These are phyloP conservation scores for Ochetophila trinervis DNA, from an alignment of 306 rosid genomes.

Conservation along the genomic window DNA sequence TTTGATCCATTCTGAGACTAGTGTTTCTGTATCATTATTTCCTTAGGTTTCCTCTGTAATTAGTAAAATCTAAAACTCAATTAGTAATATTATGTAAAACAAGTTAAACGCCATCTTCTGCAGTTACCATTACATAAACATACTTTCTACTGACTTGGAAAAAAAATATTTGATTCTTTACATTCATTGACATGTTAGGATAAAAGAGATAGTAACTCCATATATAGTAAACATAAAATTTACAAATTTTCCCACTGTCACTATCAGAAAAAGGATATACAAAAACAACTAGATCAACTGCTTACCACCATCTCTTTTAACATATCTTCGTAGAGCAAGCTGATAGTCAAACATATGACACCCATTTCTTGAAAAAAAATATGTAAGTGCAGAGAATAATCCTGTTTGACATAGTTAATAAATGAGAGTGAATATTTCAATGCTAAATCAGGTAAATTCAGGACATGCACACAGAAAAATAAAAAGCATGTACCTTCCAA, in stretches of 20 bases:
- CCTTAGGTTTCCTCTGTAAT: no score
- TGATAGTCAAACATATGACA: conserved; percentile 79
- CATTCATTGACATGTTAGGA: conserved; percentile 2
- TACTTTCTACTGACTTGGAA: neutral
- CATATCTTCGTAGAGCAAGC: conserved; percentile 72
- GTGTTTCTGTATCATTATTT: no score
- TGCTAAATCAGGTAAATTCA: conserved; percentile 12
- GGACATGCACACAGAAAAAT: conserved; percentile 14
- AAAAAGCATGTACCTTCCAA: conserved; percentile 63
- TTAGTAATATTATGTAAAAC: no score
- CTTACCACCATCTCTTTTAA: conserved; percentile 76
- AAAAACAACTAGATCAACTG: neutral
- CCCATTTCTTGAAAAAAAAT: conserved; percentile 92
- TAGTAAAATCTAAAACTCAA: no score
- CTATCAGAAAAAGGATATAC: neutral
- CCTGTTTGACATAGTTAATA: conserved; percentile 51
- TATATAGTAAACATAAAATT: neutral
- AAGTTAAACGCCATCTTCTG: neutral
- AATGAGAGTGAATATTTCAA: conserved; percentile 18
- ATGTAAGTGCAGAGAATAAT: conserved; percentile 74
- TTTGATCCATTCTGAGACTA: no score
- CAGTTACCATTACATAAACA: neutral
- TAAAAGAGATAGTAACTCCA: neutral
- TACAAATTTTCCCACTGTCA: neutral
- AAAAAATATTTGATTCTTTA: neutral